These are phyloP conservation scores for Colletotrichum cuscutae DNA, from an alignment of 2,329 filamentous ascomycete genomes.

Conservation along the genomic window DNA sequence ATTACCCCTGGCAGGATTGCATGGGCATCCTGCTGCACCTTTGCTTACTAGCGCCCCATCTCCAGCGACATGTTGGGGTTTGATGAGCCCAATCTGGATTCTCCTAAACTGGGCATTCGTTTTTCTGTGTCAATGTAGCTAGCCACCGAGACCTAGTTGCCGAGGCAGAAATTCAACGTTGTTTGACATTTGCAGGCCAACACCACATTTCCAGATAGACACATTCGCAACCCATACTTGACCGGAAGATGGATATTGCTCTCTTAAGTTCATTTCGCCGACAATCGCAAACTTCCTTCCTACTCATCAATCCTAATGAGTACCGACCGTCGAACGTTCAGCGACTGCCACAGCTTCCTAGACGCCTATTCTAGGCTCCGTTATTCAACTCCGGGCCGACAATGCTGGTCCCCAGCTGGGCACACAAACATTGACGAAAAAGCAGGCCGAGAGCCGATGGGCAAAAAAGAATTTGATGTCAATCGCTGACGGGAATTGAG, in stretches of 20 bases:
- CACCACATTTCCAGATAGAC: background rate
- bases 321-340: too few relatives aligned
- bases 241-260: background rate
- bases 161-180: background rate
- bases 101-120: background rate
- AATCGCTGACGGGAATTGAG: conserved; percentile 19
- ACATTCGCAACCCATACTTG: too few relatives aligned
- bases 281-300: background rate
- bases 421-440: background rate
- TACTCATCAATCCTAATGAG: too few relatives aligned
- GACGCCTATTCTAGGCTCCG: background rate
- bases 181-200: background rate
- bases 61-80: conserved; percentile 6
- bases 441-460: background rate
- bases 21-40: conserved; percentile 29
- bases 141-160: background rate
- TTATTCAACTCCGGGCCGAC: background rate
- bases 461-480: background rate
- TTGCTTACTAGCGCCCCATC: background rate
- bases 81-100: background rate
- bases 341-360: background rate
- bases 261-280: background rate
- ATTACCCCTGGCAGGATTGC: conserved; percentile 27
- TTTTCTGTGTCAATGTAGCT: background rate
- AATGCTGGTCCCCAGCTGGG: background rate